Evolutionary conservation across 495 filamentous ascomycete genomes (phyloP), one percentile per base, ranked within the genome.

Genomic region (Wilcoxina mikolae): DNA sequence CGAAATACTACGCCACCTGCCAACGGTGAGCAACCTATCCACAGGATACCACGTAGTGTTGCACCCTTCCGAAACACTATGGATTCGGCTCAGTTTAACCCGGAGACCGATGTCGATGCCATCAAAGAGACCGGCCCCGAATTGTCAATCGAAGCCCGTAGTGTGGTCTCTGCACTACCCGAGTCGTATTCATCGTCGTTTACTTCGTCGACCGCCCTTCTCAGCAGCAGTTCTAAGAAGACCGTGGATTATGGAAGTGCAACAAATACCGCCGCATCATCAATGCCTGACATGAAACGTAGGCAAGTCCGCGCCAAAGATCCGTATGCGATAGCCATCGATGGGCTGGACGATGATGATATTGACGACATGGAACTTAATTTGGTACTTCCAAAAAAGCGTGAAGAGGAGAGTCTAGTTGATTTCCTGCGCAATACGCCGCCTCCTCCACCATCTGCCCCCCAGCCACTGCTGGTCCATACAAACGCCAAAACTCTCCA

Each of bases 271-370:
- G 49, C 51, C 9, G 35, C 49, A 10, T 45, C 12, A 10, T 51
- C 54, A 15, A 41, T 56, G 20, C 38, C 49, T 10, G 59, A 53
- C 28, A 75, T 76, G 3, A 72, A 74, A 43, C 79, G 85, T 54
- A 94, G 82, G 58, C 84, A 80, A 47, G 77, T 80, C 35, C 80
- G 87, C 24, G 78, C 85, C 39, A 83, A 76, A 39, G 93, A 99
- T 61, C 90, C 91, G 0, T 96, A 95, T 60, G 84, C 88, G 29
- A 84, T 96, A 54, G 90, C 95, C 58, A 74, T 81, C 38, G 85
- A 83, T 56, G 85, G 89, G 58, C 84, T 90, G 28, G 84, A 89
- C 18, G 78, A 86, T 1, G 71, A 73, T 0, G 79, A 82, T 15
- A 70, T 81, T 4, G 68, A 67, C 17, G 59, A 68, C 28, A 42